These are phyloP conservation scores for Xylaria nigripes DNA, from an alignment of 495 filamentous ascomycete species.

Conservation along the genomic window DNA sequence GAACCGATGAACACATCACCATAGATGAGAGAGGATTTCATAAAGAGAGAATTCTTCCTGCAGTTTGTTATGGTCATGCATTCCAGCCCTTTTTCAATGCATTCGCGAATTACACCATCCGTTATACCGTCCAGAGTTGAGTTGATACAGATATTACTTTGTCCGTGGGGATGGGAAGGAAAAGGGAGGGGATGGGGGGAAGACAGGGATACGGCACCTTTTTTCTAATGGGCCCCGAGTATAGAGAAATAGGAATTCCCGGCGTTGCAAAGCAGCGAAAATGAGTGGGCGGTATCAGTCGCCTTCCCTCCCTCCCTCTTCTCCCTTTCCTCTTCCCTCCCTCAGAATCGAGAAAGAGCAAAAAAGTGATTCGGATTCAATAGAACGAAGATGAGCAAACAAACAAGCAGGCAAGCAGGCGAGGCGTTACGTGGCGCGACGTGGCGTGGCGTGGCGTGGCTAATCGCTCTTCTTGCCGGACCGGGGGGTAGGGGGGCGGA, in stretches of 20 bases:
- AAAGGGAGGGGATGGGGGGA: neutral
- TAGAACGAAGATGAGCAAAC: conserved; percentile 5
- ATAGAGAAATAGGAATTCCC: conserved; percentile 6
- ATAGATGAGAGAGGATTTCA: conserved; percentile 33
- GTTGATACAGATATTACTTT: conserved; percentile 6
- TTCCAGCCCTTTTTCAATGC: conserved; percentile 18
- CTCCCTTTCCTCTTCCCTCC: neutral
- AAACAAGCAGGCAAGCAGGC: neutral
- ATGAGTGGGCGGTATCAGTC: neutral
- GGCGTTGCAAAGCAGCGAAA: conserved; percentile 3
- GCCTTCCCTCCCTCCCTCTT: neutral
- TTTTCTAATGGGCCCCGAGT: neutral
- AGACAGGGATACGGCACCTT: neutral
- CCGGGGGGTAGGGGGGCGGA: too few species aligned
- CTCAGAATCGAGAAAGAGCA: conserved; percentile 6
- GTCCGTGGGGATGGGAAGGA: neutral
- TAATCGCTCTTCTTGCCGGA: neutral
- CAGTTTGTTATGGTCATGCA: conserved; percentile 15
- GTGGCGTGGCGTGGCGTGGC: neutral
- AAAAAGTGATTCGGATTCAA: conserved; percentile 1
- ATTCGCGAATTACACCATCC: conserved; percentile 10
- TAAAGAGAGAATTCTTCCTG: conserved; percentile 18
- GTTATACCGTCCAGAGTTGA: conserved; percentile 2
- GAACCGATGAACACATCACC: conserved; percentile 54
- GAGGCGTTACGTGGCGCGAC: neutral